Evolutionary conservation across 352 stramenopile genomes (phyloP).

Genomic region (Phytopythium cucurbitacearum): DNA sequence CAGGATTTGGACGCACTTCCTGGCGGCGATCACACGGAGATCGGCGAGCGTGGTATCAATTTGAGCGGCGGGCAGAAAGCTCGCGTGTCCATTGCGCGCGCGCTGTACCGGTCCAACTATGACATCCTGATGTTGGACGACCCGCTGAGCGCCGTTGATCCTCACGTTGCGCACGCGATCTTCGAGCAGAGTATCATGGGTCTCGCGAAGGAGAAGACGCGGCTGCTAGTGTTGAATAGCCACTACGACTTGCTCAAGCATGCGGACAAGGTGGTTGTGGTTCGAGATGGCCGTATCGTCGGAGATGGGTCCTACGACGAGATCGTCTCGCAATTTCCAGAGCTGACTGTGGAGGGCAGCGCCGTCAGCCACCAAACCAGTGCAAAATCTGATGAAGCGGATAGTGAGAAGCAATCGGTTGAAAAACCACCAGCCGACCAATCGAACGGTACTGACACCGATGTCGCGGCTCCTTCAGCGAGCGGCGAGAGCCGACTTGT

Average conservation of each 20-base stretch:
- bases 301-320: slow-evolving; percentile 17
- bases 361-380: slow-evolving; percentile 15
- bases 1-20: slow-evolving; percentile 82
- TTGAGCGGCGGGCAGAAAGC: slow-evolving; percentile 90
- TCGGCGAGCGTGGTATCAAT: slow-evolving; percentile 93
- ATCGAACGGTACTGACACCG: not conserved
- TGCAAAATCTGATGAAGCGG: not conserved
- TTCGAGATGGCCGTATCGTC: slow-evolving; percentile 20
- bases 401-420: not conserved
- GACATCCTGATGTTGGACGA: slow-evolving; percentile 52
- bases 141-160: slow-evolving; percentile 31
- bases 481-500: slow-evolving; percentile 3
- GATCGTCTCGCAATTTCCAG: slow-evolving; percentile 17
- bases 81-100: slow-evolving; percentile 76
- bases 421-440: too few relatives aligned
- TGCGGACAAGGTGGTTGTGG: slow-evolving; percentile 28
- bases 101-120: slow-evolving; percentile 75
- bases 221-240: slow-evolving; percentile 77
- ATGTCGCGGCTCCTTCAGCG: not conserved
- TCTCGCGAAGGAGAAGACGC: slow-evolving; percentile 26
- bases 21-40: slow-evolving; percentile 88
- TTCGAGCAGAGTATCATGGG: slow-evolving; percentile 25
- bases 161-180: slow-evolving; percentile 28
- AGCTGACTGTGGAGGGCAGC: slow-evolving; percentile 13
- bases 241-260: slow-evolving; percentile 27